Evolutionary conservation across 768 basidiomycete genomes (phyloP), one percentile per base, ranked within the genome.

Genomic region (Coprinopsis marcescibilis): DNA sequence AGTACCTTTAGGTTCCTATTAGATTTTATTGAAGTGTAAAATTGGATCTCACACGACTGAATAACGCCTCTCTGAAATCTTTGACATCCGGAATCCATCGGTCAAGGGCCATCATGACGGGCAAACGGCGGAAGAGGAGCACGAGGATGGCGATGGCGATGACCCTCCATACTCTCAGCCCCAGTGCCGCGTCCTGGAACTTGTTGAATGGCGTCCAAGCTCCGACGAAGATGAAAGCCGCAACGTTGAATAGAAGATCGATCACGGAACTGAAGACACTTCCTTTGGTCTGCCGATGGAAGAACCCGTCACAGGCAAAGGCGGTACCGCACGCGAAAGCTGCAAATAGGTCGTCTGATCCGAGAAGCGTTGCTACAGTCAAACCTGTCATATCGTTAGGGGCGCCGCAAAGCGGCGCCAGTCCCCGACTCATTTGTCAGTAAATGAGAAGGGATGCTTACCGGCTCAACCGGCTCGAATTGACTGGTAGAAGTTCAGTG

Each of bases 291-390:
- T 93, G 90, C 48, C 81, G 79, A 64, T 91, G 90, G 72, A 89
- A 89, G 69, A 92, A 94, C 27, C 84, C 91, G 59, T 95, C 93
- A 92, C 92, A 96, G 0, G 92, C 95, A 61, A 97, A 99, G 2
- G 92, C 90, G 3, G 90, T 85, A 14, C 96, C 96, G 59, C 94
- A 97, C 4, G 84, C 81, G 63, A 98, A 99, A 1, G 95, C 87
- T 13, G 94, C 90, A 6, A 99, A 75, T 15, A 99, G 80, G 64
- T 97, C 94, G 65, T 97, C 93, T 10, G 89, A 85, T 25, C 93
- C 93, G 23, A 97, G 73, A 8, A 96, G 75, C 1, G 83, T 85
- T 46, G 81, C 86, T 27, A 87, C n/a, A n/a, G n/a, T n/a, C n/a
- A n/a, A n/a, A n/a, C n/a, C n/a, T n/a, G n/a, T n/a, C n/a, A n/a